Evolutionary conservation across 306 rosid species (phyloP).

Genomic region (Malus asiatica): DNA sequence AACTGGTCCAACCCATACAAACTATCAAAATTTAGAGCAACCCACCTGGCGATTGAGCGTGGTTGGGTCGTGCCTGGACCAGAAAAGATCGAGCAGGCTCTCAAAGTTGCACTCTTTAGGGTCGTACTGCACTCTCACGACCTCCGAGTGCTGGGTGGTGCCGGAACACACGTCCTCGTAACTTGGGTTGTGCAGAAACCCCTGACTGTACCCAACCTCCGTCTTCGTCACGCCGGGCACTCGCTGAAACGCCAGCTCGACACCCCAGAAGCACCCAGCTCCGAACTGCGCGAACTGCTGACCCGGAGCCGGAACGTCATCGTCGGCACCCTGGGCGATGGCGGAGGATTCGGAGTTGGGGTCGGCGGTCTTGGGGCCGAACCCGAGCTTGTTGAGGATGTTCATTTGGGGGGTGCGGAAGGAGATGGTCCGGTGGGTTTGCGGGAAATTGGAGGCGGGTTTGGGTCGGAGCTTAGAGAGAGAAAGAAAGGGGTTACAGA

Average conservation of each 20-base stretch:
- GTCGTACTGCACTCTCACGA: conserved; percentile 79
- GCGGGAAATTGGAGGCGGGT: conserved; percentile 31
- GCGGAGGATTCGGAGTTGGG: conserved; percentile 45
- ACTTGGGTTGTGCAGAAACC: conserved; percentile 58
- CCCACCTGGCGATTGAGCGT: conserved; percentile 83
- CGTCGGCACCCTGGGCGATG: conserved; percentile 72
- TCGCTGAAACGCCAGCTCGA: conserved; percentile 84
- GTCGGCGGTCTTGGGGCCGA: conserved; percentile 51
- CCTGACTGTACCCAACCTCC: conserved; percentile 85
- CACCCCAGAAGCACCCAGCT: conserved; percentile 98
- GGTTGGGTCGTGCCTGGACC: conserved; percentile 87
- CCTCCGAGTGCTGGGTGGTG: conserved; percentile 60
- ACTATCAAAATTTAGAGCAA: not conserved
- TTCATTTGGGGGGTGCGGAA: conserved; percentile 53
- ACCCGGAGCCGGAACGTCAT: conserved; percentile 70
- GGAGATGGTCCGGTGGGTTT: conserved; percentile 26
- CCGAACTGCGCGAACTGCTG: conserved; percentile 88
- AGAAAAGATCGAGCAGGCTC: conserved; percentile 64
- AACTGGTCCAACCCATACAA: not conserved
- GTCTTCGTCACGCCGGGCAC: conserved; percentile 75
- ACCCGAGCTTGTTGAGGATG: conserved; percentile 64
- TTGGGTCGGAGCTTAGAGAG: conserved; percentile 9
- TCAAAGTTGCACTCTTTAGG: conserved; percentile 62
- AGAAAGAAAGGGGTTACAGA: conserved; percentile 28
- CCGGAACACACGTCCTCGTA: conserved; percentile 88